Percentiles rank a stretch among this genome's conserved stretches.
Conservation (phyloP, 139 green algal genomes). For the Pseudopediastrum boryanum region DNA sequence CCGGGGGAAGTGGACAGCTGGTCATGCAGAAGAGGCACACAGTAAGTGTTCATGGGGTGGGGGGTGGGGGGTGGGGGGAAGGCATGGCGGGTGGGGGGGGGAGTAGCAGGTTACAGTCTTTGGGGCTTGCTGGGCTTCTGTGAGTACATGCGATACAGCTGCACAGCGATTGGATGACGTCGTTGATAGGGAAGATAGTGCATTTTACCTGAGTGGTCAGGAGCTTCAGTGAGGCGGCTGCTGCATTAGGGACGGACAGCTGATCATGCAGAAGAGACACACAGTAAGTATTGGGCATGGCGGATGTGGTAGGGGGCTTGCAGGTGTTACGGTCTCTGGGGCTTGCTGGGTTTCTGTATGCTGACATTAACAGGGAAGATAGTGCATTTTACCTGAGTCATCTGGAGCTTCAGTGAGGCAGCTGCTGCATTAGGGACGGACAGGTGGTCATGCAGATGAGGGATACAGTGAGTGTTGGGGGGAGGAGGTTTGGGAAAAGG, state of each 20-base stretch:
- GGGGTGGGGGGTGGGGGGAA: constrained; percentile 3
- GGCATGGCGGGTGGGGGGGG: neutral
- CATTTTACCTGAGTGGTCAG: constrained; percentile 96
- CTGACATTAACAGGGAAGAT: no score
- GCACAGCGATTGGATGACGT: no score
- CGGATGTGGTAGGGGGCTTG: neutral
- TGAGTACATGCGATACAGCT: no score
- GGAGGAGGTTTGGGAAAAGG: neutral
- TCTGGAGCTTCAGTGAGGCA: constrained; percentile 89
- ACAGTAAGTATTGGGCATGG: neutral
- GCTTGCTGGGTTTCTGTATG: neutral
- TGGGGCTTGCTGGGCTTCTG: neutral
- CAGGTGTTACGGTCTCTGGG: neutral
- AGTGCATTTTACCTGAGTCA: constrained; percentile 96
- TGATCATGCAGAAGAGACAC: constrained; percentile 54
- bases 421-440: constrained; percentile 91
- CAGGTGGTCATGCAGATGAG: constrained; percentile 60
- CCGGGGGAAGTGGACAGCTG: constrained; percentile 57
- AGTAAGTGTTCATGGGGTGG: constrained; percentile 4
- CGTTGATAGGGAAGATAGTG: no score
- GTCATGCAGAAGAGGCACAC: constrained; percentile 50
- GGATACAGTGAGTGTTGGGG: constrained; percentile 5
- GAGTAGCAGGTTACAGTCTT: neutral
- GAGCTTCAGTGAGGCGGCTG: constrained; percentile 91
- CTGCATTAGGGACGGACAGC: constrained; percentile 85